Base-by-base conservation (phyloP, 31 red algal genomes). In the Bonnemaisonia californica region DNA sequence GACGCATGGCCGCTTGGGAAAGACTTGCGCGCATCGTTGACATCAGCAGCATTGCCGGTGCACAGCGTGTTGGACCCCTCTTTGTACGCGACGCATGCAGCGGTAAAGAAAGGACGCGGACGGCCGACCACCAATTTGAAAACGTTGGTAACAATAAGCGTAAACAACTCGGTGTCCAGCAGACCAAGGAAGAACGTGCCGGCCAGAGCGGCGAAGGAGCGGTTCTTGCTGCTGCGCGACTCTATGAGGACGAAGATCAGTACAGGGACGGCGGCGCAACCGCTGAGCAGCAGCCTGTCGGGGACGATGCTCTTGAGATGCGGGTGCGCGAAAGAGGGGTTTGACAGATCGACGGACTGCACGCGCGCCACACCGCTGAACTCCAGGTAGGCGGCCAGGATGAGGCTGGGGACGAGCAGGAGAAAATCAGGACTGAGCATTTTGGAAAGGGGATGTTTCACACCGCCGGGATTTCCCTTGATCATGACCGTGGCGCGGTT, bases 1-100 rank as follows among this genome's bases (percentile, higher is more conserved):
- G 86, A 82, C 27, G 91, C 72, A 74, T 98, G 95, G 41, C 95
- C 95, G 37, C 81, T 87, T 1, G 95, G 95, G 78, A 98, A 98
- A 2, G 91, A 87, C 69, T 94, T 94, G 32, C 91, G 77, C 48
- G 91, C 86, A 29, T 98, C 95, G 26, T 71, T 70, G 41, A 98
- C 84, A 29, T 61, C 48, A 42, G 41, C 19, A 40, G 57, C 63
- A 48, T 76, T 62, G n/a, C 94, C 94, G 4, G 76, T 41, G 62
- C 94, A 97, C 21, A 48, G 65, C 0, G 76, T 70, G 0, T 60
- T 55, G 16, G 55, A 41, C 1, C 45, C 45, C 2, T 67, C 59
- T 1, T 61, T 64, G 69, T 95, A 95, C 2, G 69, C 55, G 8
- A 67, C 72, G 75, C 95, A 97, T 3, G 91, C 90, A 21, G 77